phyloP scores from a whole-genome alignment of 1,284 basidiomycete species.

The Ganoderma lingzhi region DNA sequence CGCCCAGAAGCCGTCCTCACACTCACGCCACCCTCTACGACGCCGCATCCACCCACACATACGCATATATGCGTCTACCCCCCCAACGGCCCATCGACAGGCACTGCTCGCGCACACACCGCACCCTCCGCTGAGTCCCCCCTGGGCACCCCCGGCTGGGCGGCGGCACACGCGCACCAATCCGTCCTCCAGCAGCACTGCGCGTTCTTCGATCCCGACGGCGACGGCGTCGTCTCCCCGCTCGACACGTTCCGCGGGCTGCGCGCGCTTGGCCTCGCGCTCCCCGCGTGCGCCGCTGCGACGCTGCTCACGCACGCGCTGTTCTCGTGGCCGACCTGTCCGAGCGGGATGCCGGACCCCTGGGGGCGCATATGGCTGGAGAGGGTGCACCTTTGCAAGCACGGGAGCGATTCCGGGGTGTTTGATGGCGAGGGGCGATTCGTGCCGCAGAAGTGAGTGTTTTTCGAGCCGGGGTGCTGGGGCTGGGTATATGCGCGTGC shows the following conservation, averaged over 20 bases:
- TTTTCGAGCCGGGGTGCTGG: too few species aligned
- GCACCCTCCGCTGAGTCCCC: slow-evolving; percentile 25
- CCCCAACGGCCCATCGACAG: slow-evolving; percentile 11
- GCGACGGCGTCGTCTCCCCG: slow-evolving; percentile 56
- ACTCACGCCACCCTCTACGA: neutral
- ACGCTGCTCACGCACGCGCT: slow-evolving; percentile 47
- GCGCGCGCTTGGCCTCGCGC: slow-evolving; percentile 51
- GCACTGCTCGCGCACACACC: slow-evolving; percentile 32
- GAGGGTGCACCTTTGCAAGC: slow-evolving; percentile 54
- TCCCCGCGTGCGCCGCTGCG: slow-evolving; percentile 47
- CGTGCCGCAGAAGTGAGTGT: slow-evolving; percentile 41
- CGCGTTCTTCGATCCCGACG: slow-evolving; percentile 51
- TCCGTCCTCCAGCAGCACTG: slow-evolving; percentile 52
- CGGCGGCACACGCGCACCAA: slow-evolving; percentile 28
- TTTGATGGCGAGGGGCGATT: slow-evolving; percentile 55
- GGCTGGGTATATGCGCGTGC: neutral
- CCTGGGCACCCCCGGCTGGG: slow-evolving; percentile 31
- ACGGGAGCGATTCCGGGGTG: slow-evolving; percentile 54
- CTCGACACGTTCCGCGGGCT: slow-evolving; percentile 53
- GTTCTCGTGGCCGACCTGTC: slow-evolving; percentile 47
- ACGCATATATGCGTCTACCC: neutral
- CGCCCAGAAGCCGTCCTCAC: neutral
- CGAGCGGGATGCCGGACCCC: slow-evolving; percentile 47
- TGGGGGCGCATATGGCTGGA: slow-evolving; percentile 51
- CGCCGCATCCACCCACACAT: too few species aligned